A percentile compares a stretch with the other conserved stretches of the same genome.
phyloP scores from a whole-genome alignment of 2,329 filamentous ascomycete genomes.

The Leptographium procerum region DNA sequence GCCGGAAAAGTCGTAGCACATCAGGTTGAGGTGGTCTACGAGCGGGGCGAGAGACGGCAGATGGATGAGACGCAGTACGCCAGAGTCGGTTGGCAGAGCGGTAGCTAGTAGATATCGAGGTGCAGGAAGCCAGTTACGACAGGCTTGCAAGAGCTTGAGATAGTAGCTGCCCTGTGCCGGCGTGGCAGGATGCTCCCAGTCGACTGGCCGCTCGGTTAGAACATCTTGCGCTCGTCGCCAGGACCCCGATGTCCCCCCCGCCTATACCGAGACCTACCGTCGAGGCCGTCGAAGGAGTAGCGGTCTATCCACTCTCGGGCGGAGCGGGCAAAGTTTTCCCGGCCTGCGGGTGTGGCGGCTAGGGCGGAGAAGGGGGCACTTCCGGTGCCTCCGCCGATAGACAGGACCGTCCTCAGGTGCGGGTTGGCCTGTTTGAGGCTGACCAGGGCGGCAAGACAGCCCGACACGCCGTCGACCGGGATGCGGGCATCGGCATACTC shows the following conservation, averaged over 20 bases:
- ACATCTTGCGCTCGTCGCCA: too few relatives aligned
- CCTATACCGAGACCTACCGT: conserved; percentile 36
- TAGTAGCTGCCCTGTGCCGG: conserved; percentile 44
- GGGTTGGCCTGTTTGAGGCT: conserved; percentile 46
- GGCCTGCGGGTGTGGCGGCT: conserved; percentile 33
- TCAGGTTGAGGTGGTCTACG: conserved; percentile 54
- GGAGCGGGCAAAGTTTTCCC: conserved; percentile 43
- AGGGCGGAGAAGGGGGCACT: conserved; percentile 50
- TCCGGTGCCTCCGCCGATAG: conserved; percentile 52
- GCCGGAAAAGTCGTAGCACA: conserved; percentile 59
- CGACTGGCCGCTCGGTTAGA: conserved; percentile 35
- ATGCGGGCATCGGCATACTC: conserved; percentile 53
- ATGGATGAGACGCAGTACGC: conserved; percentile 50
- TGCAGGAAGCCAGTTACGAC: conserved; percentile 42
- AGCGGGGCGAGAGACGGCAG: conserved; percentile 36
- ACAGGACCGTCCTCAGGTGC: conserved; percentile 47
- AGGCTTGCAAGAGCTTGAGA: conserved; percentile 40
- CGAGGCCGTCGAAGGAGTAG: conserved; percentile 51
- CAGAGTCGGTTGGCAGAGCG: conserved; percentile 51
- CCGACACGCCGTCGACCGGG: conserved; percentile 44
- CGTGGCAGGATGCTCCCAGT: conserved; percentile 56
- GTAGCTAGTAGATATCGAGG: conserved; percentile 43
- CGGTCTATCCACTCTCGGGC: conserved; percentile 42
- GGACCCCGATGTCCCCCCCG: too few relatives aligned
- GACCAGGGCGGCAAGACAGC: conserved; percentile 49